phyloP scores from a whole-genome alignment of 2,329 filamentous ascomycete genomes.

The Alternaria sp. region DNA sequence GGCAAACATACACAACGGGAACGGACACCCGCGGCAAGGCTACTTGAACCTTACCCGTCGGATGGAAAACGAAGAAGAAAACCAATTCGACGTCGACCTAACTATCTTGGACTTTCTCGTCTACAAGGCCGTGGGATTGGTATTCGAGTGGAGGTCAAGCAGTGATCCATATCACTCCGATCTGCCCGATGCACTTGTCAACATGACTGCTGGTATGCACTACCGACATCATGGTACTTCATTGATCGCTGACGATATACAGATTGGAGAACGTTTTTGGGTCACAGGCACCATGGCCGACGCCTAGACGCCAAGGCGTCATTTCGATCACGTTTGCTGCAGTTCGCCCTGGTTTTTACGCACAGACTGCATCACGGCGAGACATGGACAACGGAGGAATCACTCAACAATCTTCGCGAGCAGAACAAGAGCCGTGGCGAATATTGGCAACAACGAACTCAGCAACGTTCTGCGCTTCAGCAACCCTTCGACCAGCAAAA shows the following conservation, averaged over 20 bases:
- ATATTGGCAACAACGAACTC: constrained; percentile 34
- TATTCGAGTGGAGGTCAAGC: constrained; percentile 51
- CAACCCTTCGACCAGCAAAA: constrained; percentile 37
- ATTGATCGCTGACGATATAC: background rate
- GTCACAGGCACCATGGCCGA: constrained; percentile 50
- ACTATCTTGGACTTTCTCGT: constrained; percentile 66
- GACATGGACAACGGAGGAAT: constrained; percentile 50
- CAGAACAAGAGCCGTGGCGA: constrained; percentile 48
- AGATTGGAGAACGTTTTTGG: constrained; percentile 58
- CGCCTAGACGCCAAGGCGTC: constrained; percentile 52
- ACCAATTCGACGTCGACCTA: constrained; percentile 60
- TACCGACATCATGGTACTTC: background rate
- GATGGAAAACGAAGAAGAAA: constrained; percentile 48
- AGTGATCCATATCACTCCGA: constrained; percentile 45
- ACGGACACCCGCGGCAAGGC: constrained; percentile 39
- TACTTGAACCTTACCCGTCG: constrained; percentile 43
- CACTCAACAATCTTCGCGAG: constrained; percentile 49
- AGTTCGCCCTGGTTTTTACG: constrained; percentile 58
- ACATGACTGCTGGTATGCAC: constrained; percentile 45
- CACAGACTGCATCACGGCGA: constrained; percentile 52
- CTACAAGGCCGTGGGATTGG: constrained; percentile 56
- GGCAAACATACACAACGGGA: constrained; percentile 25
- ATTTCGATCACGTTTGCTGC: constrained; percentile 60
- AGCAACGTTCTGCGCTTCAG: constrained; percentile 33
- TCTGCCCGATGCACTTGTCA: constrained; percentile 43